phyloP scores from a whole-genome alignment of 2,329 filamentous ascomycete species.

The Pyrenophora tritici-repentis region DNA sequence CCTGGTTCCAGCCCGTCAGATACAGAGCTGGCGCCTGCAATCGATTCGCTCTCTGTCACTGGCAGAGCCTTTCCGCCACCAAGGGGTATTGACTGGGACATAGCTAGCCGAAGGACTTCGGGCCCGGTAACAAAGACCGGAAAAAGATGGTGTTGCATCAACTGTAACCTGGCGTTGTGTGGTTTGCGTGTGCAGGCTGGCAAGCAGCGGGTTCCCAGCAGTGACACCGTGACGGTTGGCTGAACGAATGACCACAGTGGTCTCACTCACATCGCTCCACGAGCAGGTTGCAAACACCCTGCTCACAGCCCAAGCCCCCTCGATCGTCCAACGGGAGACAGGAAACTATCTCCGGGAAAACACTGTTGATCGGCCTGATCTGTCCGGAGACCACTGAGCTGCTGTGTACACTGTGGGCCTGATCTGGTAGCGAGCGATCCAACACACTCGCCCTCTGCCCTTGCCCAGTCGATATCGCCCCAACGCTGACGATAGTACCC shows the following conservation, averaged over 20 bases:
- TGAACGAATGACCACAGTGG: neutral
- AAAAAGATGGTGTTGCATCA: neutral
- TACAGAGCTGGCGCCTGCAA: neutral
- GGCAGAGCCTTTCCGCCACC: neutral
- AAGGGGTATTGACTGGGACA: neutral
- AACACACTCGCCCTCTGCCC: constrained; percentile 6
- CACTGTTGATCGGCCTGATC: constrained; percentile 5
- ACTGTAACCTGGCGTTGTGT: neutral
- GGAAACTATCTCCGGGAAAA: neutral
- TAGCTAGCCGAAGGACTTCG: neutral
- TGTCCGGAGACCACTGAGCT: too few species aligned
- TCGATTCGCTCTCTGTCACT: neutral
- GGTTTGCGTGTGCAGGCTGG: neutral
- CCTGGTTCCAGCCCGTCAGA: neutral
- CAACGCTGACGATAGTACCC: constrained; percentile 12
- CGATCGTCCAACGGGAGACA: neutral
- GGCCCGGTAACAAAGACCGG: neutral
- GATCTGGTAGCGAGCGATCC: constrained; percentile 14
- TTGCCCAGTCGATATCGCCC: constrained; percentile 6
- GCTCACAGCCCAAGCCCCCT: neutral
- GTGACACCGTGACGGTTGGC: neutral
- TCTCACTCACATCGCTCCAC: neutral
- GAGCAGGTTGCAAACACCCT: too few species aligned
- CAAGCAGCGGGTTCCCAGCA: neutral
- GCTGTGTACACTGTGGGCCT: neutral